Conservation (phyloP, 2,329 filamentous ascomycete genomes). For the Phialemoniopsis sp. region DNA sequence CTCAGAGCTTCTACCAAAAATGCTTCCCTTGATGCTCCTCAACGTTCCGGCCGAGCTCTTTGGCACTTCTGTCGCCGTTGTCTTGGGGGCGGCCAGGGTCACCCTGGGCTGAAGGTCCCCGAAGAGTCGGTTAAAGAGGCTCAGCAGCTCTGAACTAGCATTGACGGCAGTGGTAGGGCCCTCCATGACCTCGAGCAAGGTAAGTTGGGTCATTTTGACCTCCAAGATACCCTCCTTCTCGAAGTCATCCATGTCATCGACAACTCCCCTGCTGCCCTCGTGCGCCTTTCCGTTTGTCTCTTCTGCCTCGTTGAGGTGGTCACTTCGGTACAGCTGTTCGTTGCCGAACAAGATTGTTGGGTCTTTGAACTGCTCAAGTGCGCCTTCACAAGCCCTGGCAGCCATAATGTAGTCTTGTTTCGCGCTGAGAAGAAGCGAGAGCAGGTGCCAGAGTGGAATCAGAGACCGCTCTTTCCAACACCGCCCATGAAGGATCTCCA, state of each 20-base stretch:
- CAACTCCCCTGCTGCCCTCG: constrained; percentile 40
- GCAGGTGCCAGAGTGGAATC: constrained; percentile 86
- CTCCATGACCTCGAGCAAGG: constrained; percentile 77
- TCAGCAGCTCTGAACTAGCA: constrained; percentile 78
- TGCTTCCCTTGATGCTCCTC: constrained; percentile 67
- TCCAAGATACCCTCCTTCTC: constrained; percentile 89
- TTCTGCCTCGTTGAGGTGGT: constrained; percentile 60
- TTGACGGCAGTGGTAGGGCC: constrained; percentile 85
- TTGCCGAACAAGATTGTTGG: constrained; percentile 65
- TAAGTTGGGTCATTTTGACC: constrained; percentile 91
- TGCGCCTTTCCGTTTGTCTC: constrained; percentile 20
- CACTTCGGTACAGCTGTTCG: constrained; percentile 56
- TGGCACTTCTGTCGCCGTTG: constrained; percentile 52
- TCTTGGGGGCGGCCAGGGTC: constrained; percentile 25
- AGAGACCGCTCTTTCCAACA: constrained; percentile 61
- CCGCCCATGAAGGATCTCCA: constrained; percentile 38
- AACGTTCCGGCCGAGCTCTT: constrained; percentile 69
- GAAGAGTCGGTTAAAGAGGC: constrained; percentile 78
- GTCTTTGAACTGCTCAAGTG: constrained; percentile 84
- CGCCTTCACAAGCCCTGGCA: constrained; percentile 78
- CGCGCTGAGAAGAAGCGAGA: constrained; percentile 80
- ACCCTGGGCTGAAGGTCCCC: constrained; percentile 50
- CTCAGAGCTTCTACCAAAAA: constrained; percentile 64
- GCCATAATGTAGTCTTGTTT: constrained; percentile 82
- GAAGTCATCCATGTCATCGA: constrained; percentile 76